Evolutionary conservation across 1,284 basidiomycete genomes (phyloP).

Genomic region (Rhizoctonia solani): DNA sequence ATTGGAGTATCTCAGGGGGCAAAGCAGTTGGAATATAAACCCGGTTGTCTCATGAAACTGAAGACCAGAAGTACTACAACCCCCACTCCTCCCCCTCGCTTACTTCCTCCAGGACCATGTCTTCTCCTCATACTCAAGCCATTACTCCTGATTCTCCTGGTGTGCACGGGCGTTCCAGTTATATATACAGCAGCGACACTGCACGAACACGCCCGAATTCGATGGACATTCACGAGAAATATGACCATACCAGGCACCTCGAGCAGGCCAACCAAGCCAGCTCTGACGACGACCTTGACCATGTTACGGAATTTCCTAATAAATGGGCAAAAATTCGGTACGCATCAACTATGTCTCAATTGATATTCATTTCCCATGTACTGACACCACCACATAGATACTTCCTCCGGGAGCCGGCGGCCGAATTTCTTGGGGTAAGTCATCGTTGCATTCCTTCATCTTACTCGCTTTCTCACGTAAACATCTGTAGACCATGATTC

Average conservation of each 20-base stretch:
- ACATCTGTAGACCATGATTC: constrained; percentile 53
- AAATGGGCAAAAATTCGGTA: constrained; percentile 32
- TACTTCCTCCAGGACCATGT: constrained; percentile 1
- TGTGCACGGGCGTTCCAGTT: constrained; percentile 13
- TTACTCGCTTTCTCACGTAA: not conserved
- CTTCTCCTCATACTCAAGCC: not conserved
- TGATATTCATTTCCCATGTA: not conserved
- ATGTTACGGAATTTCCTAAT: constrained; percentile 30
- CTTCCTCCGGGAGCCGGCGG: constrained; percentile 62
- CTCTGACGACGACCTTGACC: constrained; percentile 12
- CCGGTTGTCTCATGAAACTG: not conserved
- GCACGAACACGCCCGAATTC: not conserved
- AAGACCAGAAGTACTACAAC: not conserved
- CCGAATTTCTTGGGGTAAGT: constrained; percentile 62
- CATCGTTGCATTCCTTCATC: not conserved
- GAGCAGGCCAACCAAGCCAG: not conserved
- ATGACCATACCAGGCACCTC: not conserved
- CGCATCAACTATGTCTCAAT: not conserved
- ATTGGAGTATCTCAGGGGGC: constrained; percentile 4
- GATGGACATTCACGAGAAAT: constrained; percentile 5
- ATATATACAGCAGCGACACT: constrained; percentile 15
- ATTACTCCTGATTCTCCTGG: constrained; percentile 14
- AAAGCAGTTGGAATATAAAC: constrained; percentile 17
- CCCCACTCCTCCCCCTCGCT: not conserved
- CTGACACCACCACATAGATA: constrained; percentile 42